Percentiles rank a stretch among this genome's conserved stretches.
Evolutionary conservation across 768 basidiomycete species (phyloP).

Genomic region (Suillus sp.): DNA sequence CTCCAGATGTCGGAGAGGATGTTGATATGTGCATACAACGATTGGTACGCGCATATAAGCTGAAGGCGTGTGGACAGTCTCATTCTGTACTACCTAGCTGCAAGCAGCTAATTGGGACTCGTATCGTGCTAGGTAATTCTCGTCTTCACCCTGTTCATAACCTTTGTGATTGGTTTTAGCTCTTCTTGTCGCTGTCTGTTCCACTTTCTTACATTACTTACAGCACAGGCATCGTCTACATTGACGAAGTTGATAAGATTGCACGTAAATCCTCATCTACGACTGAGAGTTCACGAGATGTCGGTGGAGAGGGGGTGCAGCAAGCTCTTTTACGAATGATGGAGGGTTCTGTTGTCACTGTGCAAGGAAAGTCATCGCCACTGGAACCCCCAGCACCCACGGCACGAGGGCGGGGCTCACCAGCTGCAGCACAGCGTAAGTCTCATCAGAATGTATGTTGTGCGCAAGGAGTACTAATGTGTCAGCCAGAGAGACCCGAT

Average conservation of each 20-base stretch:
- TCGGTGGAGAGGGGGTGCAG: conserved; percentile 95
- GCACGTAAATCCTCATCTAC: conserved; percentile 57
- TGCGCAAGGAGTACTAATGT: neutral
- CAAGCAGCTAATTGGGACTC: conserved; percentile 93
- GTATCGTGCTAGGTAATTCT: conserved; percentile 69
- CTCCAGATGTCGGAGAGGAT: conserved; percentile 90
- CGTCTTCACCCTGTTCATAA: conserved; percentile 8
- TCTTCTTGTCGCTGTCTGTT: neutral
- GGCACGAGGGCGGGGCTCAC: conserved; percentile 46
- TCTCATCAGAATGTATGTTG: conserved; percentile 35
- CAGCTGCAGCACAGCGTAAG: conserved; percentile 23
- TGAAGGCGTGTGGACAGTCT: conserved; percentile 6
- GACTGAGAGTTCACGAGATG: conserved; percentile 77
- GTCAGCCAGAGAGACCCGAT: conserved; percentile 57
- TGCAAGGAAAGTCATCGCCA: conserved; percentile 68
- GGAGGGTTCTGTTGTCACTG: conserved; percentile 85
- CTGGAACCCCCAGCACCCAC: conserved; percentile 51
- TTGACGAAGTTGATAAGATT: conserved; percentile 96
- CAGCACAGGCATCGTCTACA: conserved; percentile 93
- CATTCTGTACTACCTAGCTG: conserved; percentile 46
- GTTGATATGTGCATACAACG: conserved; percentile 91
- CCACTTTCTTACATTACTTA: conserved; percentile 14
- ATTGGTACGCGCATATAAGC: conserved; percentile 45
- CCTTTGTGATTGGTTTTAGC: neutral
- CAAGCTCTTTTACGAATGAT: conserved; percentile 92